Base-by-base conservation (phyloP, 768 basidiomycete genomes). In the Daedalea quercina region DNA sequence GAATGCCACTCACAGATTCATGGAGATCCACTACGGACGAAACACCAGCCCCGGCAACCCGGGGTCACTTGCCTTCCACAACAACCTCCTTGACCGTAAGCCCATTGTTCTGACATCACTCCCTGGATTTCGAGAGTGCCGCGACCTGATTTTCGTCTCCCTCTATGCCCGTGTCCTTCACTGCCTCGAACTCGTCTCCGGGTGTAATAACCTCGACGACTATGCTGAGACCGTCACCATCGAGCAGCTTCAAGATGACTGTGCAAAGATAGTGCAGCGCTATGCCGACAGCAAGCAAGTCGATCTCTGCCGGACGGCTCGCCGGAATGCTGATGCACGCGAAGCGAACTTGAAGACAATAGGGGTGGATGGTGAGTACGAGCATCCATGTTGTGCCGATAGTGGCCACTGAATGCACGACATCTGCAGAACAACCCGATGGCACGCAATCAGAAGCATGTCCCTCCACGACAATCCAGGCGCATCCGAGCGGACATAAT, bases 21-120 rank as follows among this genome's bases (percentile, higher is more conserved):
- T 75, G 3, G 47, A 64, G 6, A 67, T 57, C 0, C 70, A 73
- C 54, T 73, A 53, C 41, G 73, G 72, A 3, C 59, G 62, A n/a
- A 59, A 66, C 0, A 34, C 58, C 22, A 50, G 60, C n/a, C 66
- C 57, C 3, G 58, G 62, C 4, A 68, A 70, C 35, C 73, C 72
- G 20, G 66, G 63, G 1, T 68, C 59, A 0, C 65, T 74, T 3
- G 40, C 51, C 1, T 73, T 67, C 50, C 69, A 72, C 49, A 74
- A 73, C 57, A 65, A 65, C 1, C 49, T 57, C 1, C 66, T 74
- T 0, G 48, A 67, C 35, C 64, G 69, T 1, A 62, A 66, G 3
- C 73, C 73, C 0, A 73, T 75, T 22, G 50, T 62, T 1, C 61
- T 73, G 8, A 56, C 69, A 0, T 71, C 70, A 0, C 64, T 68